A percentile compares a stretch with the other conserved stretches of the same genome.
Conservation (phyloP, 1,284 basidiomycete species). For the Testicularia cyperi region DNA sequence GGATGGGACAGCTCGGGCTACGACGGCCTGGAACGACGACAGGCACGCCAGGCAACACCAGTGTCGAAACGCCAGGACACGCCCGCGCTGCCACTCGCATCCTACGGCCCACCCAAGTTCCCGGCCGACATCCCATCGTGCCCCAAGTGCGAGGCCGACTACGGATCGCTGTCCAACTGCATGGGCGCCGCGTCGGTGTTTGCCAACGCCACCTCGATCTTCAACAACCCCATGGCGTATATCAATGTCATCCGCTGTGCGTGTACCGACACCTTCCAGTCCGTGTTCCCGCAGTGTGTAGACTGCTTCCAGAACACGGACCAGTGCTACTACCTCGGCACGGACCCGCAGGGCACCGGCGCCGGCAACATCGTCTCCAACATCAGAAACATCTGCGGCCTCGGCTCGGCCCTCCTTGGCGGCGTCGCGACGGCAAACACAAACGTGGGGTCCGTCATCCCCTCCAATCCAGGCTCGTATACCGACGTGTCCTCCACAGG, state of each 20-base stretch:
- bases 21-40: neutral
- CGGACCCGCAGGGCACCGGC: conserved; percentile 47
- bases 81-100: conserved; percentile 31
- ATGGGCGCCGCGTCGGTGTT: conserved; percentile 43
- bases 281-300: conserved; percentile 70
- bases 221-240: conserved; percentile 44
- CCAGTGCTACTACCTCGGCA: conserved; percentile 46
- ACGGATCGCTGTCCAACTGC: conserved; percentile 40
- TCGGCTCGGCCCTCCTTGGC: conserved; percentile 39
- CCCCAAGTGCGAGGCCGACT: conserved; percentile 41
- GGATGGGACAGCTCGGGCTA: neutral
- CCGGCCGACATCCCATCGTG: conserved; percentile 41
- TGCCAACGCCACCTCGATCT: conserved; percentile 42
- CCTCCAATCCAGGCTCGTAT: conserved; percentile 12
- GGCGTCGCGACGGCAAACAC: conserved; percentile 36
- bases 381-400: conserved; percentile 42
- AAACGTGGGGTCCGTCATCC: conserved; percentile 13
- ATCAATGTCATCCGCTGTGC: conserved; percentile 68
- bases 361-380: conserved; percentile 37
- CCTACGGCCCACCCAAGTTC: conserved; percentile 37
- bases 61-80: conserved; percentile 20
- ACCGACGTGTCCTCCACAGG: conserved; percentile 36
- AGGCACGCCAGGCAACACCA: too few species aligned
- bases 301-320: conserved; percentile 64
- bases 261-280: conserved; percentile 70